A percentile compares a stretch with the other conserved stretches of the same genome.
phyloP scores from a whole-genome alignment of 441 rosid species.

The Biscutella auriculata region DNA sequence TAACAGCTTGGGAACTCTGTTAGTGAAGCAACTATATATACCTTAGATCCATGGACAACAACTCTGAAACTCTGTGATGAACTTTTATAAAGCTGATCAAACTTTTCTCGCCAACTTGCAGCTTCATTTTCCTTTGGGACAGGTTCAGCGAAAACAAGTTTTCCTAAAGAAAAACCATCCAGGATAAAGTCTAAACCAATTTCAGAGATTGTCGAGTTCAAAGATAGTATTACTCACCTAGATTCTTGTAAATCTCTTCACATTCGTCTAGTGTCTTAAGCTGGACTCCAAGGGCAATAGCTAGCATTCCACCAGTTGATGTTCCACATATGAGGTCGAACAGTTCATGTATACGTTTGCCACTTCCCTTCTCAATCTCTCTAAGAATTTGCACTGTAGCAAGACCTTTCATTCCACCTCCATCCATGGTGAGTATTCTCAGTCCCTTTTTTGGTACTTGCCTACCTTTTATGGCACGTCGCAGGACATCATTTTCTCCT shows the following conservation, averaged over 20 bases:
- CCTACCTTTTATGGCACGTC: constrained; percentile 87
- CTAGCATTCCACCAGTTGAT: constrained; percentile 98
- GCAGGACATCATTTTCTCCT: constrained; percentile 92
- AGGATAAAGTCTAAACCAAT: constrained; percentile 13
- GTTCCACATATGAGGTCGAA: constrained; percentile 97
- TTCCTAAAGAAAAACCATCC: constrained; percentile 43
- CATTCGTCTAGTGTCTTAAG: constrained; percentile 77
- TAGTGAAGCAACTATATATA: constrained; percentile 21
- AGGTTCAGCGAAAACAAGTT: constrained; percentile 96
- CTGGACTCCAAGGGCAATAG: constrained; percentile 89
- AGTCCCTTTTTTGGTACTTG: constrained; percentile 81
- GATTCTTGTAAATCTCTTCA: constrained; percentile 94
- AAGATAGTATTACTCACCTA: constrained; percentile 39
- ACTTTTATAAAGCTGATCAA: constrained; percentile 94
- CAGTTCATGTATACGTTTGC: constrained; percentile 87
- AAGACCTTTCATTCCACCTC: constrained; percentile 99
- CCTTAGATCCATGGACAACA: constrained; percentile 98
- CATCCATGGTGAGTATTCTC: constrained; percentile 96
- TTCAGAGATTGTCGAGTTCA: not conserved
- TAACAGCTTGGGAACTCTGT: no score
- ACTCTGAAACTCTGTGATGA: constrained; percentile 98
- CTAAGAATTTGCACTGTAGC: constrained; percentile 93
- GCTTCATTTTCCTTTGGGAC: constrained; percentile 93
- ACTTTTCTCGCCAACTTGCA: constrained; percentile 96
- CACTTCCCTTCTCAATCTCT: constrained; percentile 92